Base-by-base conservation (phyloP, 192 early-diverging fungal genomes). In the Mycoemilia scoparia region DNA sequence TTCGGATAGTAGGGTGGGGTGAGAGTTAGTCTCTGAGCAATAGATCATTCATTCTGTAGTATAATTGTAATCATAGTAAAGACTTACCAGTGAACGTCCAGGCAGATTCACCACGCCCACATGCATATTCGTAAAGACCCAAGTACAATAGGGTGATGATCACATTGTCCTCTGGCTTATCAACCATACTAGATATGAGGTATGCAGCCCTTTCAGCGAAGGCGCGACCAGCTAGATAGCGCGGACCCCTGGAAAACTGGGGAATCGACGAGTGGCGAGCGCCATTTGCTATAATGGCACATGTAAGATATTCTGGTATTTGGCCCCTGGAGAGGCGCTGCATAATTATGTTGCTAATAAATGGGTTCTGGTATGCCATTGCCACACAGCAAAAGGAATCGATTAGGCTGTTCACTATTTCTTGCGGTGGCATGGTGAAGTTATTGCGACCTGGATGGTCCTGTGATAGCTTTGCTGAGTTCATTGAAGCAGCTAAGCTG, bases 81-180 rank as follows among this genome's bases (percentile, higher is more conserved):
- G 23, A 43, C 42, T 43, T 43, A 35, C 42, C 42, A 9, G 53
- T 56, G 29, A 56, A 62, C 5, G 59, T 51, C 59, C 59, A 62
- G 16, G 59, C 59, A 7, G 59, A 62, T 34, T 62, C 59, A 38
- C 59, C 59, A n/a, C 53, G 53, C 5, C 59, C 59, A 21, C 59
- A 62, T 23, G 53, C 59, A 52, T 54, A 62, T 43, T 62, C 59
- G 34, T 56, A 62, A 30, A 62, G 40, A 31, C 53, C 55, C 30
- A 62, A 49, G 49, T 56, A 49, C 1, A 48, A 45, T 28, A 62
- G 38, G 26, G 53, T 56, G 18, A 49, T 46, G 18, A 62, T 46
- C 1, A 62, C 59, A 36, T 62, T 54, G 7, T 52, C 53, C 18
- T 62, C 59, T 0, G 59, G 59, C 21, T 50, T 50, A 39, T 62